Evolutionary conservation across 768 basidiomycete species (phyloP), one percentile per base, ranked within the genome.

Genomic region (Suillus hirtellus): DNA sequence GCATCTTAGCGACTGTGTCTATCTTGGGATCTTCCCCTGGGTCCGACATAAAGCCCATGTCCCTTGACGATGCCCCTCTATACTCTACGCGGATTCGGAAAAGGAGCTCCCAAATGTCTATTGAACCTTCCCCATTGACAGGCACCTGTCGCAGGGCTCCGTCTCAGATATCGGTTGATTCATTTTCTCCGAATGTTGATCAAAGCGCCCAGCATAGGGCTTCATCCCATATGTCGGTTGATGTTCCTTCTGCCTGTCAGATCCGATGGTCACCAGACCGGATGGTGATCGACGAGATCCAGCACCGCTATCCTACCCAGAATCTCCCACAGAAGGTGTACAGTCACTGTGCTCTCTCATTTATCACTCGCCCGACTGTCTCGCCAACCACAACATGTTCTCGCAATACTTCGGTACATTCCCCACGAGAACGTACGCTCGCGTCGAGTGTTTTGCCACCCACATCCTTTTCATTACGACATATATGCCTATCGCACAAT

Each of bases 261-360:
- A 56, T 37, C 21, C 21, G 15, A 27, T 21, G 37, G 10, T 42
- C 56, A 27, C 27, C 56, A 42, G 56, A 42, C 17, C 24, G 24
- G 56, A 58, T 58, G 56, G 24, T 42, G 17, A 40, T 58, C 17
- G 56, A 58, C 40, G 24, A 58, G 56, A 12, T 42, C 17, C 56
- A 40, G 21, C 38, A 40, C 15, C 38, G 19, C 6, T 42, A 27
- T 42, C 17, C 38, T 27, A 37, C 37, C 10, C 55, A 40, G 21
- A 56, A 56, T 14, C 24, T 58, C 38, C 56, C 38, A 27, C 56
- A 58, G 10, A 38, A 58, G 24, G 17, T 27, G 10, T 6, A 27
- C 15, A 17, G 11, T 38, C 37, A 38, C 31, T 11, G 19, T 7
- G 31, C 10, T 38, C 8, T 21, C 10, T 19, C 40, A 58, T 31